These are phyloP conservation scores for Chrysanthemum makinoi DNA, from an alignment of 129 eudicot species.

Conservation along the genomic window DNA sequence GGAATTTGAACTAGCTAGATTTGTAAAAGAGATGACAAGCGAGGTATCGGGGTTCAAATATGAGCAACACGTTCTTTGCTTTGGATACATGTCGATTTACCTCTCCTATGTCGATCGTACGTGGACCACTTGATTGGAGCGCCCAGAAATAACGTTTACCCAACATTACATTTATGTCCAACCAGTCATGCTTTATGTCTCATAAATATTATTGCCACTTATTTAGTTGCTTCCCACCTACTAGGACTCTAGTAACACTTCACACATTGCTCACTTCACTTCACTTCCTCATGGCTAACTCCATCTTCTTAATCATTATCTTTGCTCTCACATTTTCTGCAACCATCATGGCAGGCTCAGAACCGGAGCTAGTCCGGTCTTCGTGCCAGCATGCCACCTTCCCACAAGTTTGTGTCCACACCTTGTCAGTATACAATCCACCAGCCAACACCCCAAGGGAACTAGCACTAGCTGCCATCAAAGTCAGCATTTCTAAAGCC, in stretches of 20 bases:
- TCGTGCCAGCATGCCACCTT: constrained; percentile 80
- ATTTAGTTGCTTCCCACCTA: constrained; percentile 32
- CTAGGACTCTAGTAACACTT: constrained; percentile 29
- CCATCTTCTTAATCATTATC: constrained; percentile 27
- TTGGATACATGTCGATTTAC: no score
- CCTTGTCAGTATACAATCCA: constrained; percentile 55
- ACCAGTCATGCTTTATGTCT: constrained; percentile 12
- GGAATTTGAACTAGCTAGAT: no score
- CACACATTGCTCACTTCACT: constrained; percentile 27
- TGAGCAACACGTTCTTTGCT: no score
- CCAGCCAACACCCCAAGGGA: constrained; percentile 56
- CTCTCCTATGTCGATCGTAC: no score
- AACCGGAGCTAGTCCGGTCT: constrained; percentile 42
- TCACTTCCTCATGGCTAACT: constrained; percentile 27
- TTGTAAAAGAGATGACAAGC: no score
- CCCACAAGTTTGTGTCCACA: constrained; percentile 65
- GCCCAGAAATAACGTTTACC: neutral
- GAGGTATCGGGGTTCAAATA: no score
- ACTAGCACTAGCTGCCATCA: constrained; percentile 70
- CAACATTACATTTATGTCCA: constrained; percentile 18
- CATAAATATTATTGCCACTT: constrained; percentile 12
- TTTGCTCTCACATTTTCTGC: constrained; percentile 10
- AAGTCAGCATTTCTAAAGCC: constrained; percentile 60
- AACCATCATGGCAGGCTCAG: constrained; percentile 6
- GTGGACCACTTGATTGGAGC: no score